These are phyloP conservation scores for Coniella vitis DNA, from an alignment of 2,329 filamentous ascomycete genomes.

Conservation along the genomic window DNA sequence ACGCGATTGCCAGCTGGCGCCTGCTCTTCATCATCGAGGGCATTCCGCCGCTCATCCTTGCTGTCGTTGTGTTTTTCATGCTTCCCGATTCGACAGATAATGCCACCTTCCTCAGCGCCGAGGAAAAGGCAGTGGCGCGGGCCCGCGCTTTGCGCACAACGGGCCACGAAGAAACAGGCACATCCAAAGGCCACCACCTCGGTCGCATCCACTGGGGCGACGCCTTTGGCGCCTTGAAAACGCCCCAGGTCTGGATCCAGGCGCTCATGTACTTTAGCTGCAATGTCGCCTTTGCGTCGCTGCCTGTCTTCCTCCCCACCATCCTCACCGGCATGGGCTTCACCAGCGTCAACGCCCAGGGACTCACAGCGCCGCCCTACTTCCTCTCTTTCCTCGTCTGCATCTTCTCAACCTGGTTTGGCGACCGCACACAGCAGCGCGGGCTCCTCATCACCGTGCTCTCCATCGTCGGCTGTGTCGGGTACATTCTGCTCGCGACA, in stretches of 20 bases:
- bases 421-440: conserved; percentile 59
- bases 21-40: conserved; percentile 61
- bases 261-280: conserved; percentile 51
- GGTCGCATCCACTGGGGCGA: conserved; percentile 39
- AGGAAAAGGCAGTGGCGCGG: conserved; percentile 52
- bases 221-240: conserved; percentile 37
- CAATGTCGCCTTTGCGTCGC: conserved; percentile 58
- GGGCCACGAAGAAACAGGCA: conserved; percentile 35
- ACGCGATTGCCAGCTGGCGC: conserved; percentile 55
- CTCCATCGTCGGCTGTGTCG: conserved; percentile 50
- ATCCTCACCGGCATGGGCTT: conserved; percentile 63
- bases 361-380: conserved; percentile 65
- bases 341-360: conserved; percentile 59
- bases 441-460: conserved; percentile 52
- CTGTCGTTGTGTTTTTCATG: conserved; percentile 46
- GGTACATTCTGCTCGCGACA: conserved; percentile 59
- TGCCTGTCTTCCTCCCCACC: conserved; percentile 58
- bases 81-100: conserved; percentile 45
- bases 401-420: conserved; percentile 53
- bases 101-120: conserved; percentile 47
- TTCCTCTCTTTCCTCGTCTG: conserved; percentile 60
- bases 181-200: conserved; percentile 32
- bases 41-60: conserved; percentile 49
- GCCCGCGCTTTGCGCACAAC: conserved; percentile 46
- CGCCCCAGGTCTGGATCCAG: conserved; percentile 43